phyloP scores from a whole-genome alignment of 371 early-diverging fungal species.

The Blastocladiella emersonii region DNA sequence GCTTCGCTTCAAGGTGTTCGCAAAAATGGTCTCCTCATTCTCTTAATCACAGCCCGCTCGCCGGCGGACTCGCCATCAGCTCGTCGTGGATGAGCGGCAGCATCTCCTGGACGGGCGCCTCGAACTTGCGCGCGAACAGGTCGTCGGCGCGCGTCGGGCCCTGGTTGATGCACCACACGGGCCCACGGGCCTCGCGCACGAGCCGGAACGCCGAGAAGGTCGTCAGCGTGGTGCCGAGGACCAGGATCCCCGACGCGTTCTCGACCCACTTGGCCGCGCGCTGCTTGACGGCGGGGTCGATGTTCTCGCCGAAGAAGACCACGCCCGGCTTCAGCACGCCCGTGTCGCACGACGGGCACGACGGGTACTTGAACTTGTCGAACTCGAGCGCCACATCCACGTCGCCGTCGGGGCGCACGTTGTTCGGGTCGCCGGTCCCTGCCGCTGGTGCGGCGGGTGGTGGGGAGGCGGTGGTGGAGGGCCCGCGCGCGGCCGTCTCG shows the following conservation, averaged over 20 bases:
- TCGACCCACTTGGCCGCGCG: constrained; percentile 38
- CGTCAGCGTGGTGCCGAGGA: constrained; percentile 65
- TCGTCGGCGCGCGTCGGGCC: constrained; percentile 2
- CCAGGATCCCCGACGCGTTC: constrained; percentile 41
- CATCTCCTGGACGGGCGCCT: neutral
- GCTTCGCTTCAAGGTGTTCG: too few relatives aligned
- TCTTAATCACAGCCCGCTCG: too few relatives aligned
- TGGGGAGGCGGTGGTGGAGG: too few relatives aligned
- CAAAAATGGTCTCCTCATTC: too few relatives aligned
- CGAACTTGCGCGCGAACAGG: neutral
- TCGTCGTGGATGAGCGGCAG: too few relatives aligned
- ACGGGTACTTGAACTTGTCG: constrained; percentile 6
- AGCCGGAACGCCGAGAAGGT: constrained; percentile 72
- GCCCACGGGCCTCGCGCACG: constrained; percentile 12
- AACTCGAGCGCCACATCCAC: constrained; percentile 42
- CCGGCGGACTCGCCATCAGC: too few relatives aligned
- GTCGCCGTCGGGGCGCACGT: constrained; percentile 84
- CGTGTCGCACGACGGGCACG: neutral
- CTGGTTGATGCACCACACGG: constrained; percentile 1
- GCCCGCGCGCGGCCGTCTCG: neutral
- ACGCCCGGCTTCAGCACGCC: constrained; percentile 56
- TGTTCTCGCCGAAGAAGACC: constrained; percentile 83
- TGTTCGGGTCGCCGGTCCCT: too few relatives aligned
- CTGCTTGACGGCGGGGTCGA: constrained; percentile 31
- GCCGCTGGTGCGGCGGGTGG: neutral